phyloP scores from a whole-genome alignment of 2,329 filamentous ascomycete genomes.

The Clonostachys byssicola region DNA sequence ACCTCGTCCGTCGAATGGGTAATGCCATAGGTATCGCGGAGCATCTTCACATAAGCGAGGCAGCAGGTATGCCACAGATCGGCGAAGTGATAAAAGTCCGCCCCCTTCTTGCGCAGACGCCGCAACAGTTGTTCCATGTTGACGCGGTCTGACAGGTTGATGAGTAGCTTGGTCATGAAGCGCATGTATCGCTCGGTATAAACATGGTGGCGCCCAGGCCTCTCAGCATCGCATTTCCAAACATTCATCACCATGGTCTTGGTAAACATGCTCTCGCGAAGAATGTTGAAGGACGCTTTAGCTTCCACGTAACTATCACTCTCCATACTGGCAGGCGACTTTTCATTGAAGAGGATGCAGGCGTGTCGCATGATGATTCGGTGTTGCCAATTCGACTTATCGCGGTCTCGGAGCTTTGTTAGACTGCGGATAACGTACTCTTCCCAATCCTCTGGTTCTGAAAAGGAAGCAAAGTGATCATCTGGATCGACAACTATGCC shows the following conservation, averaged over 20 bases:
- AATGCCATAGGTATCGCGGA: conserved; percentile 44
- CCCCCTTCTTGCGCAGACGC: conserved; percentile 75
- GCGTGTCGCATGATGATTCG: conserved; percentile 77
- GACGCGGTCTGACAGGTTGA: conserved; percentile 68
- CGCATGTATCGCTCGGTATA: conserved; percentile 84
- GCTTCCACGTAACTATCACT: conserved; percentile 34
- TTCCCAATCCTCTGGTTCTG: conserved; percentile 54
- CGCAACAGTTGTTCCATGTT: conserved; percentile 77
- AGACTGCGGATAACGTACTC: conserved; percentile 48
- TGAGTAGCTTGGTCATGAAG: conserved; percentile 73
- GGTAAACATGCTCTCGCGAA: conserved; percentile 72
- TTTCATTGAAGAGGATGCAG: conserved; percentile 46
- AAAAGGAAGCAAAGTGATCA: conserved; percentile 25
- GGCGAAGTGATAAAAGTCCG: conserved; percentile 64
- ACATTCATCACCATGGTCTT: conserved; percentile 95
- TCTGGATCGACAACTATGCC: conserved; percentile 27
- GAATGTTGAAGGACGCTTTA: conserved; percentile 74
- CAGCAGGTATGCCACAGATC: conserved; percentile 57
- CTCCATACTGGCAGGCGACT: background rate
- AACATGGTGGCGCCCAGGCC: conserved; percentile 81
- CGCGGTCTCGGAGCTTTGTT: conserved; percentile 57
- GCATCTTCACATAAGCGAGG: conserved; percentile 45
- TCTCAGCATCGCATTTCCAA: conserved; percentile 88
- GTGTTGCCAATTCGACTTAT: conserved; percentile 95
- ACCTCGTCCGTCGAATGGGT: conserved; percentile 42